Percentiles rank a stretch among this genome's conserved stretches.
Evolutionary conservation across 2,329 filamentous ascomycete species (phyloP).

Genomic region (Fusarium pininemorale): DNA sequence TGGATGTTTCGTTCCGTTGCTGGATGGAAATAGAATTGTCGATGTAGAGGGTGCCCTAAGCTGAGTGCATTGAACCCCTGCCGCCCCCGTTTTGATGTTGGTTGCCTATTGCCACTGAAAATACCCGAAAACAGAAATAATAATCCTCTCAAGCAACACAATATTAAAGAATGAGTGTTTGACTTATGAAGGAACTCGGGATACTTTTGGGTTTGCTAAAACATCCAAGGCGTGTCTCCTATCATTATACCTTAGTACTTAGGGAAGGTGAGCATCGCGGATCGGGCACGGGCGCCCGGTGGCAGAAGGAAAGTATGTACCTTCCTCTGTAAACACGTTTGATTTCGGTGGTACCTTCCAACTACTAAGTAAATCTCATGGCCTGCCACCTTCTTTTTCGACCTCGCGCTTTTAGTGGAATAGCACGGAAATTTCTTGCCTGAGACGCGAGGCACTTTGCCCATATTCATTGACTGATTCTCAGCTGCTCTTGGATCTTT

Average conservation of each 20-base stretch:
- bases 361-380: neutral
- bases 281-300: neutral
- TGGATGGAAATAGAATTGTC: neutral
- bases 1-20: neutral
- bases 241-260: neutral
- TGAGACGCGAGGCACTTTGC: neutral
- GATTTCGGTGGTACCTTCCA: conserved; percentile 18
- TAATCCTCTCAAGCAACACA: neutral
- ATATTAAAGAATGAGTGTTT: neutral
- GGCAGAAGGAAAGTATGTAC: neutral
- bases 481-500: neutral
- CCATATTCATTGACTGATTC: neutral
- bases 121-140: neutral
- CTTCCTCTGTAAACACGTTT: conserved; percentile 16
- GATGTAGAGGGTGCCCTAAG: neutral
- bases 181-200: neutral
- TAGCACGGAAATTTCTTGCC: neutral
- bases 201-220: neutral
- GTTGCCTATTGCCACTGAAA: neutral
- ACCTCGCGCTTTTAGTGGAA: conserved; percentile 3
- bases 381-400: neutral
- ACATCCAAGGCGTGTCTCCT: neutral
- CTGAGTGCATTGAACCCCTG: neutral
- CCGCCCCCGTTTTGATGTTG: neutral
- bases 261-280: neutral